These are phyloP conservation scores for Pichia sp. DNA, from an alignment of 1,139 yeast species.

Conservation along the genomic window DNA sequence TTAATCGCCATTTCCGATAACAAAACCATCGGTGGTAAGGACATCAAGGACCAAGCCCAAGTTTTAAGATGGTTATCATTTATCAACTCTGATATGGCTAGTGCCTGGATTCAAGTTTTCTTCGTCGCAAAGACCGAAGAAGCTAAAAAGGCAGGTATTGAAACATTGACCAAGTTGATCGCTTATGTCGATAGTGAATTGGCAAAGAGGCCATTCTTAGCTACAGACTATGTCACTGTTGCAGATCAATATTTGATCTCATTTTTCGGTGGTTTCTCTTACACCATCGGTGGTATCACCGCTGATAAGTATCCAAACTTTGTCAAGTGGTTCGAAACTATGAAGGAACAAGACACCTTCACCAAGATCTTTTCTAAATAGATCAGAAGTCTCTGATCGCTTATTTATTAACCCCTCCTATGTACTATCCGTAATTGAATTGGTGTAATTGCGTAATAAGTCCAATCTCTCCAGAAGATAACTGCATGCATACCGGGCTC, in stretches of 20 bases:
- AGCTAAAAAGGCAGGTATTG: not conserved
- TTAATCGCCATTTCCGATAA: constrained; percentile 22
- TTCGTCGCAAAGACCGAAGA: constrained; percentile 2
- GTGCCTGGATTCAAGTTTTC: constrained; percentile 2
- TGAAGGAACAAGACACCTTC: constrained; percentile 1
- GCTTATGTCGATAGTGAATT: constrained; percentile 4
- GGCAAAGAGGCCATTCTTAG: constrained; percentile 2
- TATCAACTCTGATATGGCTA: constrained; percentile 28
- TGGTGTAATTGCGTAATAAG: too few relatives aligned
- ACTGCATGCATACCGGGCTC: too few relatives aligned
- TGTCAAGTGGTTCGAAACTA: not conserved
- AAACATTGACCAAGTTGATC: not conserved
- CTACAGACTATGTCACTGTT: constrained; percentile 6
- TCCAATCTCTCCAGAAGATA: too few relatives aligned
- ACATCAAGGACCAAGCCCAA: constrained; percentile 28
- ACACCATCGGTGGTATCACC: constrained; percentile 1
- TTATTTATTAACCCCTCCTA: too few relatives aligned
- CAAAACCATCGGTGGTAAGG: constrained; percentile 22
- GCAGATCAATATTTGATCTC: constrained; percentile 7
- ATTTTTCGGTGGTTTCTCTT: not conserved
- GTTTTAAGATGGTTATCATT: constrained; percentile 31
- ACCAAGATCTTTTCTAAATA: not conserved
- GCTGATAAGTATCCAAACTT: not conserved
- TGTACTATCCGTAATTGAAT: too few relatives aligned
- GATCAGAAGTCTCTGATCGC: too few relatives aligned